Evolutionary conservation across 345 rosid genomes (phyloP), one percentile per base, ranked within the genome.

Genomic region (Gossypium arboreum): DNA sequence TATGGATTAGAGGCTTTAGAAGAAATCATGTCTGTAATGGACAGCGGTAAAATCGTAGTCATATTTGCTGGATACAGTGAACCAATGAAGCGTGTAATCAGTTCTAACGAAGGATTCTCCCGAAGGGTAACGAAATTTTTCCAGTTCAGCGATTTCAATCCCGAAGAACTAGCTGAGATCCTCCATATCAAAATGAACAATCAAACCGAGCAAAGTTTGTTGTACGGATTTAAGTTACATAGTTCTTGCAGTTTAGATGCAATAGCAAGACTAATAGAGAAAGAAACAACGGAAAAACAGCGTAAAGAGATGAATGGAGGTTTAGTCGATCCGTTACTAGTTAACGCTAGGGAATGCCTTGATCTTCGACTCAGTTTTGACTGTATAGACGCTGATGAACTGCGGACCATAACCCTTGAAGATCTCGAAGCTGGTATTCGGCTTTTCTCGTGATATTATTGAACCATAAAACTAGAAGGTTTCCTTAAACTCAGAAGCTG

Each of bases 11-110:
- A 96, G 87, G 99, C 99, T 18, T 74, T 96, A 12, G 99, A 96
- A 83, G 97, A 93, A 74, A 93, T 96, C 51, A 96, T 96, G 99
- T 93, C 97, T 0, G 92, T 93, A 61, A 96, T 96, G 99, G 98
- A 96, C 81, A 81, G 83, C 4, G 99, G 99, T 41, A 90, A 85
- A 67, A 80, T 96, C 20, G 88, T 93, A 20, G 98, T 96, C 75
- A 96, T 96, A 87, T 96, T 93, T 22, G 98, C 98, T 0, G 97
- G 99, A 17, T 96, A 96, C 78, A 86, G 92, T 12, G 98, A 96
- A 79, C 99, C 98, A 63, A 96, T 96, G 99, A 88, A 90, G 83
- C 94, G 97, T 13, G 97, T 96, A 73, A 96, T 96, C 2, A 80
- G 91, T 58, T 93, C 98, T 2, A 93, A 93, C 18, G 98, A 96